Conservation (phyloP, 768 basidiomycete species). For the Lactarius akahatsu region DNA sequence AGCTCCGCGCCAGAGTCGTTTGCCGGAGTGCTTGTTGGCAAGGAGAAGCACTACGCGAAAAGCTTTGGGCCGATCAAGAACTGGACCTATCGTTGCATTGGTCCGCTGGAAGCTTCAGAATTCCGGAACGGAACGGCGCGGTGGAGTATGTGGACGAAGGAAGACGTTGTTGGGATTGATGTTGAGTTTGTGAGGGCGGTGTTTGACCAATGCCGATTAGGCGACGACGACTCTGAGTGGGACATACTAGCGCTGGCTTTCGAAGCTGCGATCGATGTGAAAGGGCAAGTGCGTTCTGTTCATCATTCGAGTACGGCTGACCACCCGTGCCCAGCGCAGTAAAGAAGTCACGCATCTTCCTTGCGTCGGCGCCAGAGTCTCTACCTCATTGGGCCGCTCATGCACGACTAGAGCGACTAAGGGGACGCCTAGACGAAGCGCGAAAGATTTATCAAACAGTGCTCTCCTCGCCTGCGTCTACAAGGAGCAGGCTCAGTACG, state of each 20-base stretch:
- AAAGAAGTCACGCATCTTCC: slow-evolving; percentile 63
- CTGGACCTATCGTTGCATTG: slow-evolving; percentile 58
- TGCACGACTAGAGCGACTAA: slow-evolving; percentile 66
- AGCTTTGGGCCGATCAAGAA: slow-evolving; percentile 67
- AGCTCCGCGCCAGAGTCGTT: slow-evolving; percentile 55
- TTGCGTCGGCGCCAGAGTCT: slow-evolving; percentile 57
- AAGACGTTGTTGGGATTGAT: slow-evolving; percentile 54
- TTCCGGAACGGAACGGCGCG: slow-evolving; percentile 38
- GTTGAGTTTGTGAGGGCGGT: slow-evolving; percentile 51
- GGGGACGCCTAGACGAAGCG: slow-evolving; percentile 64
- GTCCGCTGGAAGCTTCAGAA: slow-evolving; percentile 51
- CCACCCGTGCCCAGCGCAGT: slow-evolving; percentile 48
- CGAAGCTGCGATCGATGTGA: slow-evolving; percentile 57
- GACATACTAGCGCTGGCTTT: slow-evolving; percentile 64
- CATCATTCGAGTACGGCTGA: slow-evolving; percentile 2
- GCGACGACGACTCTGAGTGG: slow-evolving; percentile 57
- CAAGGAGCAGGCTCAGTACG: slow-evolving; percentile 38
- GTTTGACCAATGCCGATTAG: slow-evolving; percentile 56
- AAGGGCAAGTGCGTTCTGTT: slow-evolving; percentile 44
- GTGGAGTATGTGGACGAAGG: slow-evolving; percentile 44
- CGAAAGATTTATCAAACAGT: slow-evolving; percentile 76
- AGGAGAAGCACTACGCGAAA: slow-evolving; percentile 57
- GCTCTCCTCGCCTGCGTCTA: slow-evolving; percentile 47
- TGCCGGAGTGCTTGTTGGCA: slow-evolving; percentile 65
- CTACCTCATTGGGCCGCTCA: slow-evolving; percentile 71